Conservation (phyloP, 2,329 filamentous ascomycete species). For the Fusarium marasasianum region DNA sequence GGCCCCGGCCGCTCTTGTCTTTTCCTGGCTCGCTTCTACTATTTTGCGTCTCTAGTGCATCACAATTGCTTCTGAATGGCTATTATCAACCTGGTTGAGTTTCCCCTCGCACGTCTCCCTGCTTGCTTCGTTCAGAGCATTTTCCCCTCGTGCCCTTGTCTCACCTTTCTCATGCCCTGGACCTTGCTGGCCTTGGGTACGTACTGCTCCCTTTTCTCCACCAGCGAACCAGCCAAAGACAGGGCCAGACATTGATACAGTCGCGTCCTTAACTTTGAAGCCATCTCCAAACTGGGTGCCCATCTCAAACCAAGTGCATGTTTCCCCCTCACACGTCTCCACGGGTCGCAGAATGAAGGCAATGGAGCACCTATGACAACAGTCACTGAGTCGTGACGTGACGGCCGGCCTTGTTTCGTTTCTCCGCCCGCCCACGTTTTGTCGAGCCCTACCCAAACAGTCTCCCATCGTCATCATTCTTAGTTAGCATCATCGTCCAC, state of each 20-base stretch:
- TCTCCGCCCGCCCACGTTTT: neutral
- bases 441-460: neutral
- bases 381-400: constrained; percentile 30
- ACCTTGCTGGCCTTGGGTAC: constrained; percentile 32
- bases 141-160: constrained; percentile 37
- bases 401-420: constrained; percentile 10
- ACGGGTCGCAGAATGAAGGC: constrained; percentile 16
- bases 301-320: constrained; percentile 21
- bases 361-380: neutral
- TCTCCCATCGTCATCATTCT: constrained; percentile 12
- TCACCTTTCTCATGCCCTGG: constrained; percentile 26
- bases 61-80: constrained; percentile 20
- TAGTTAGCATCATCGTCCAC: constrained; percentile 9
- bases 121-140: constrained; percentile 29
- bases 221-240: constrained; percentile 39
- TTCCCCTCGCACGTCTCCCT: constrained; percentile 31
- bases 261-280: constrained; percentile 37
- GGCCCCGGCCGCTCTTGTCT: constrained; percentile 41
- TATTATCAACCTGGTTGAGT: constrained; percentile 1
- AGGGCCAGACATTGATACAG: constrained; percentile 39
- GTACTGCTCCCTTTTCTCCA: constrained; percentile 28
- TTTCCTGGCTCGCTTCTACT: constrained; percentile 37
- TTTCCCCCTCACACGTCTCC: constrained; percentile 19
- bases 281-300: constrained; percentile 39
- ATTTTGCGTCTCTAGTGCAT: constrained; percentile 31